These are phyloP conservation scores for Citrullus colocynthis DNA, from an alignment of 306 rosid genomes.

Conservation along the genomic window DNA sequence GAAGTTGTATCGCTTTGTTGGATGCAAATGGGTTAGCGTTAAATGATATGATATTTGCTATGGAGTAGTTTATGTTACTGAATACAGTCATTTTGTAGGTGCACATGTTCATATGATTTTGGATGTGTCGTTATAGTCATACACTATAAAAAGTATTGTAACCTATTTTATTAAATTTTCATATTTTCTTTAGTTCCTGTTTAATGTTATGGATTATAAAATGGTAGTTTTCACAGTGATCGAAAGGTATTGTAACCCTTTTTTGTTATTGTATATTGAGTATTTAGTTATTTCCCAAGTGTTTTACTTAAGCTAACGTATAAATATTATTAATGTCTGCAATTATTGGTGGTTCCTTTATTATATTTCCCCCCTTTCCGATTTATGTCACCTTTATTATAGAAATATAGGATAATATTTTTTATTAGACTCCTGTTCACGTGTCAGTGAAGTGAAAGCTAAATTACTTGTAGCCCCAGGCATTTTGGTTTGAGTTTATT, in stretches of 20 bases:
- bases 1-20: not conserved
- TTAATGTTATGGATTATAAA: not conserved
- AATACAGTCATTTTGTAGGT: not conserved
- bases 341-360: not conserved
- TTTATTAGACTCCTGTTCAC: no score
- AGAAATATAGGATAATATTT: no score
- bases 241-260: not conserved
- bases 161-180: not conserved
- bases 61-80: not conserved
- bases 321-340: not conserved
- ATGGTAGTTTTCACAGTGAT: not conserved
- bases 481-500: not conserved
- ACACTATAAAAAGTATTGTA: not conserved
- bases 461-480: not conserved
- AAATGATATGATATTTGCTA: not conserved
- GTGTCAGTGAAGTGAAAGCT: not conserved
- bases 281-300: not conserved
- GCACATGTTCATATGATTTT: not conserved
- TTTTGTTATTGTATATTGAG: not conserved
- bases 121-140: not conserved
- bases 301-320: not conserved
- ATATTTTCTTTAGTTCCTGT: not conserved
- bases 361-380: not conserved
- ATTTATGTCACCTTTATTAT: no score
- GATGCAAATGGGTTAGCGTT: not conserved